Conservation (phyloP, 2,329 filamentous ascomycete species). For the Aspergillus intermedius region DNA sequence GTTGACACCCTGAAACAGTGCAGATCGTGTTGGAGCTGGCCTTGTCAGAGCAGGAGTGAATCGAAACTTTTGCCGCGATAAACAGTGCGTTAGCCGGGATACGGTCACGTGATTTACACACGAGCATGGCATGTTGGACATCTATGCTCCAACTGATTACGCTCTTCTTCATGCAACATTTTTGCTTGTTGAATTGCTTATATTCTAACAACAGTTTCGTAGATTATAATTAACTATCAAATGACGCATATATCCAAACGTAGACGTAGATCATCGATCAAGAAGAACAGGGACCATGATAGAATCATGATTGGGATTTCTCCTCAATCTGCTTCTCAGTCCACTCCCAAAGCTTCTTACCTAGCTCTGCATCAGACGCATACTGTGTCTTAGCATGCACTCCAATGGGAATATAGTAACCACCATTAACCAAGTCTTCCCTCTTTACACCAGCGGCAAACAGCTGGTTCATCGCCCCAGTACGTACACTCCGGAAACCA, state of each 20-base stretch:
- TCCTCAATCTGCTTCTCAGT: conserved; percentile 31
- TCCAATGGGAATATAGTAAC: conserved; percentile 39
- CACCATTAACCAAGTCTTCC: conserved; percentile 30
- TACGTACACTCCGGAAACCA: conserved; percentile 26
- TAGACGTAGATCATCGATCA: not conserved
- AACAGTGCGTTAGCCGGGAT: conserved; percentile 19
- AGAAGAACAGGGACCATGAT: not conserved
- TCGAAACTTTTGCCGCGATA: conserved; percentile 16
- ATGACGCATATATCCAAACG: not conserved
- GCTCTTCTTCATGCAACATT: not conserved
- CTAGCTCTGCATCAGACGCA: conserved; percentile 27
- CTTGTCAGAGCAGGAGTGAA: not conserved
- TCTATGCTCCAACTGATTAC: not conserved
- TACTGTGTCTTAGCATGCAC: conserved; percentile 23
- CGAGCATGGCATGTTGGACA: not conserved
- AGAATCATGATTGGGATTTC: conserved; percentile 3
- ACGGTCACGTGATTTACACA: conserved; percentile 13
- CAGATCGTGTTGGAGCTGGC: not conserved
- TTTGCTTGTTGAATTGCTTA: too few relatives aligned
- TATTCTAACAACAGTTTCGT: not conserved
- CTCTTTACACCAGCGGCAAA: conserved; percentile 33
- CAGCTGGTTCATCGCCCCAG: conserved; percentile 37
- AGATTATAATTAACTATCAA: too few relatives aligned
- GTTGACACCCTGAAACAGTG: not conserved
- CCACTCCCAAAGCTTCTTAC: conserved; percentile 39